phyloP scores from a whole-genome alignment of 2,329 filamentous ascomycete species.

The Colletotrichum sp. region DNA sequence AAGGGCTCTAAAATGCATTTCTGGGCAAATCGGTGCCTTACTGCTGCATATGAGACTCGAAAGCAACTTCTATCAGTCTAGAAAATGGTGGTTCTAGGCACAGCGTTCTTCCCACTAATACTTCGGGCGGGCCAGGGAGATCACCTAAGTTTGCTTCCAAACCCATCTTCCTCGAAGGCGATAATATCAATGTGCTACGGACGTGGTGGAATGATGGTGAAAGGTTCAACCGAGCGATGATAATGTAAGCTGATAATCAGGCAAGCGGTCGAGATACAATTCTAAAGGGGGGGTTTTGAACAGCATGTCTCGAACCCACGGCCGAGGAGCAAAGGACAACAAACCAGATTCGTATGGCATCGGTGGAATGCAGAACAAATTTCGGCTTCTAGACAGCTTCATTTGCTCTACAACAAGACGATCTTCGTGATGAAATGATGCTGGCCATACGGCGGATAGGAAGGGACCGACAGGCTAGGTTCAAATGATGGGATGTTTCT shows the following conservation, averaged over 20 bases:
- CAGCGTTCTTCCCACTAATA: not conserved
- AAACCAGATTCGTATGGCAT: not conserved
- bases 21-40: not conserved
- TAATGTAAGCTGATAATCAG: not conserved
- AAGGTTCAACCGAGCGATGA: not conserved
- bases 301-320: not conserved
- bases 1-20: not conserved
- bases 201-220: not conserved
- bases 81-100: not conserved
- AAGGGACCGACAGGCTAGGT: not conserved
- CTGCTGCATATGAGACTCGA: not conserved
- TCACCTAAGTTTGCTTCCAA: not conserved
- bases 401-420: not conserved
- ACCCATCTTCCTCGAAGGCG: not conserved
- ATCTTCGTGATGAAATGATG: not conserved
- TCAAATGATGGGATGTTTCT: not conserved
- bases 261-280: not conserved
- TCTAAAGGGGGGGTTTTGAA: not conserved
- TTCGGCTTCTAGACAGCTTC: not conserved
- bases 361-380: not conserved
- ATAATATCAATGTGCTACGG: not conserved
- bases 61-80: not conserved
- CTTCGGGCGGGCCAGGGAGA: not conserved
- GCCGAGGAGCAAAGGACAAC: not conserved
- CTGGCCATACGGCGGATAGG: not conserved